Conservation (phyloP, 371 early-diverging fungal genomes). For the Funneliformis caledonium region DNA sequence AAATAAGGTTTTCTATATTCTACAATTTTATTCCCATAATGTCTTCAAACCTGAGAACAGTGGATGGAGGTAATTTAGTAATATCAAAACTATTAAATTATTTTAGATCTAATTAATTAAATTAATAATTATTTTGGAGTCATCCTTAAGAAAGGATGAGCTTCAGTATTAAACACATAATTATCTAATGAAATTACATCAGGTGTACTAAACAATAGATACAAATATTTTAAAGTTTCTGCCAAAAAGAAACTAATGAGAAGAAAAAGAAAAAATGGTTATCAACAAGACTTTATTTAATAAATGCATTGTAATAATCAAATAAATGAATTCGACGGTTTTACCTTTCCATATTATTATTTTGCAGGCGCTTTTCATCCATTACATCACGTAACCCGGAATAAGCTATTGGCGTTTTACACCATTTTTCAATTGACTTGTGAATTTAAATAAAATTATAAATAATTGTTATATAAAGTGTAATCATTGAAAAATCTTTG, state of each 20-base stretch:
- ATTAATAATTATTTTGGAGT: neutral
- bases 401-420: constrained; percentile 64
- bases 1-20: too few species aligned
- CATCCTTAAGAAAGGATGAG: constrained; percentile 68
- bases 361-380: constrained; percentile 11
- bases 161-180: constrained; percentile 91
- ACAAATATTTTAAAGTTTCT: constrained; percentile 96
- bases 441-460: neutral
- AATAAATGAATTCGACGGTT: neutral
- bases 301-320: neutral
- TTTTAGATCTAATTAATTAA: neutral
- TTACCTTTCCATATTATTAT: constrained; percentile 50
- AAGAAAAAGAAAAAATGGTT: neutral
- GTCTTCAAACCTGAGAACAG: too few species aligned
- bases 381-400: constrained; percentile 64
- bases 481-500: neutral
- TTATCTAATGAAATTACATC: constrained; percentile 75
- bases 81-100: too few species aligned
- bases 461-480: neutral
- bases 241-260: constrained; percentile 49
- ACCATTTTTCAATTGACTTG: constrained; percentile 67
- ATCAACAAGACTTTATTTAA: neutral
- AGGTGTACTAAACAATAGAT: constrained; percentile 73
- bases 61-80: too few species aligned
- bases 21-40: too few species aligned